Base-by-base conservation (phyloP, 2,329 filamentous ascomycete species). In the Elsinoe australis region DNA sequence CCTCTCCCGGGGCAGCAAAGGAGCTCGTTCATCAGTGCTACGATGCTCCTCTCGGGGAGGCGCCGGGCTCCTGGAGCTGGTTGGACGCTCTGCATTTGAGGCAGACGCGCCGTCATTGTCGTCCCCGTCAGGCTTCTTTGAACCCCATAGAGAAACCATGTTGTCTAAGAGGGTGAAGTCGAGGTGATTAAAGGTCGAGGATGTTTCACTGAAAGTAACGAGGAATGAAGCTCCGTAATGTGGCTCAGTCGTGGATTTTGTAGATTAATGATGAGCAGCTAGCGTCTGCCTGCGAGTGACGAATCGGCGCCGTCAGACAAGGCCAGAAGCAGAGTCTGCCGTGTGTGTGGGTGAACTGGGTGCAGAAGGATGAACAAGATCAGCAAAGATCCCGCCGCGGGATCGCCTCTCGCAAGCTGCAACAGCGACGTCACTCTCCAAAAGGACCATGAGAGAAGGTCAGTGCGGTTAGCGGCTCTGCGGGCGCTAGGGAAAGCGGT, bases 1-100 rank as follows among this genome's bases (percentile, higher is more conserved):
- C 29, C 63, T 61, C 19, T 47, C 44, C 19, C 59, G 64, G 46
- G 61, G 56, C 19, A 94, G 74, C 55, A 94, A 72, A 22, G 84
- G 76, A 31, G 78, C 79, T 52, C 76, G 67, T 64, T 84, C 80
- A 52, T 76, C 73, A 17, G 76, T 70, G 49, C 79, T 72, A 59
- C 57, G 49, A 26, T 64, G 55, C 44, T 59, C 61, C 50, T 57
- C 58, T 47, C 61, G 58, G 0, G 59, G 62, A 21, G 54, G 51
- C n/a, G n/a, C n/a, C n/a, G n/a, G n/a, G n/a, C n/a, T n/a, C n/a
- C n/a, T n/a, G n/a, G n/a, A n/a, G 31, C 44, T 50, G 18, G 46
- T 42, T 32, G 39, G 28, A 24, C 49, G 50, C n/a, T 52, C 48
- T 19, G 44, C 44, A n/a, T 45, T 34, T 21, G 55, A 53, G 51